Percentiles rank a stretch among this genome's conserved stretches.
These are phyloP conservation scores for Cadophora sp. DNA, from an alignment of 2,329 filamentous ascomycete species.

Conservation along the genomic window DNA sequence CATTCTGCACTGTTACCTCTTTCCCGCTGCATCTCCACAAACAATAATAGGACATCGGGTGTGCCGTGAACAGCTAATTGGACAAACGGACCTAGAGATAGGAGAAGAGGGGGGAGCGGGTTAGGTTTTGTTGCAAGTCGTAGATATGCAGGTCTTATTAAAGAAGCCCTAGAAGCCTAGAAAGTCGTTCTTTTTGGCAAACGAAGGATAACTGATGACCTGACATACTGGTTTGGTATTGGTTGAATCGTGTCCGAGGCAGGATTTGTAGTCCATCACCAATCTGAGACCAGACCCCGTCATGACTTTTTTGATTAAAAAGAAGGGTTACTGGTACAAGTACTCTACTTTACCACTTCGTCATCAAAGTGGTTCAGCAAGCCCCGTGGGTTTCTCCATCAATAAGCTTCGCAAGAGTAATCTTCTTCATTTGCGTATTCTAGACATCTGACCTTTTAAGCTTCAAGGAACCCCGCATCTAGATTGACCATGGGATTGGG, in stretches of 20 bases:
- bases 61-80: neutral
- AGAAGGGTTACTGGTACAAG: too few species aligned
- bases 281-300: neutral
- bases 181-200: neutral
- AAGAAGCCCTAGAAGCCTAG: slow-evolving; percentile 16
- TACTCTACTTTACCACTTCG: too few species aligned
- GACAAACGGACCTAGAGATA: neutral
- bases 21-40: neutral
- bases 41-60: neutral
- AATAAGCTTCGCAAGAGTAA: neutral
- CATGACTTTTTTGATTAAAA: neutral
- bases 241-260: neutral
- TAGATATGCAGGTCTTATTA: slow-evolving; percentile 15
- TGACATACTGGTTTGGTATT: neutral
- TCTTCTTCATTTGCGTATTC: neutral
- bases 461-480: neutral
- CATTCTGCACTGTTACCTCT: neutral
- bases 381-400: neutral
- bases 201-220: neutral
- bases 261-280: neutral
- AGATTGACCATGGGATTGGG: neutral
- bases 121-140: slow-evolving; percentile 14
- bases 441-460: neutral
- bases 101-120: neutral
- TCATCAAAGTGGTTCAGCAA: too few species aligned